Evolutionary conservation across 1,284 basidiomycete species (phyloP).

Genomic region (Rhodotorula sp.): DNA sequence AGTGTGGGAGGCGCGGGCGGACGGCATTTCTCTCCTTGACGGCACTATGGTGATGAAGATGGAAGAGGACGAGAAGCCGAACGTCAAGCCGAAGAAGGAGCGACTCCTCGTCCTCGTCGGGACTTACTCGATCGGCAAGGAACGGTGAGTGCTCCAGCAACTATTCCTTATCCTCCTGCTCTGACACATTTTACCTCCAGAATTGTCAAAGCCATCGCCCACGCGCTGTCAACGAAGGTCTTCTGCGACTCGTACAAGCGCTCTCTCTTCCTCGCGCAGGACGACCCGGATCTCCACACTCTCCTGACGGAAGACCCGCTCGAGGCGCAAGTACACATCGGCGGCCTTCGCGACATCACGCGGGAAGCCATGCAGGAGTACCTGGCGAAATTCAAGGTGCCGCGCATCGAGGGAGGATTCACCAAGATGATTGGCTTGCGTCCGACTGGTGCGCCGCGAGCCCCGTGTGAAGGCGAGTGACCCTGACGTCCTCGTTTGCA

Average conservation of each 20-base stretch:
- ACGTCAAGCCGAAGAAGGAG: slow-evolving; percentile 44
- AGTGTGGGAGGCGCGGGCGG: neutral
- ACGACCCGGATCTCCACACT: slow-evolving; percentile 74
- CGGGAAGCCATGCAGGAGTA: slow-evolving; percentile 77
- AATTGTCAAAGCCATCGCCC: slow-evolving; percentile 91
- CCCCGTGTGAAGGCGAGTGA: neutral
- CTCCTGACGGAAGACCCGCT: slow-evolving; percentile 75
- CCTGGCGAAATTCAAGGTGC: slow-evolving; percentile 65
- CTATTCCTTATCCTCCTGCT: neutral
- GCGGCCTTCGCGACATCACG: slow-evolving; percentile 71
- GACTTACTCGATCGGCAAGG: slow-evolving; percentile 96
- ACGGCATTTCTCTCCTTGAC: slow-evolving; percentile 19
- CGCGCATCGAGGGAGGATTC: slow-evolving; percentile 58
- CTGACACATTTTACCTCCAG: neutral
- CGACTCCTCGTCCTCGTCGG: slow-evolving; percentile 77
- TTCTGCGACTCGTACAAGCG: slow-evolving; percentile 84
- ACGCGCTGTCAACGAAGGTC: slow-evolving; percentile 75
- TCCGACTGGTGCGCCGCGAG: slow-evolving; percentile 65
- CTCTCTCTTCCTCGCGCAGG: slow-evolving; percentile 74
- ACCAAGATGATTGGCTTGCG: slow-evolving; percentile 76
- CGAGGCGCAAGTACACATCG: slow-evolving; percentile 77
- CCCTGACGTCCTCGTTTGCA: neutral
- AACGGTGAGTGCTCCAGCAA: slow-evolving; percentile 56
- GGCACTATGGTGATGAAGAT: slow-evolving; percentile 48
- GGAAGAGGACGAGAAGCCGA: slow-evolving; percentile 41